A percentile compares a stretch with the other conserved stretches of the same genome.
Evolutionary conservation across 2,329 filamentous ascomycete species (phyloP).

Genomic region (Alternaria conjuncta): DNA sequence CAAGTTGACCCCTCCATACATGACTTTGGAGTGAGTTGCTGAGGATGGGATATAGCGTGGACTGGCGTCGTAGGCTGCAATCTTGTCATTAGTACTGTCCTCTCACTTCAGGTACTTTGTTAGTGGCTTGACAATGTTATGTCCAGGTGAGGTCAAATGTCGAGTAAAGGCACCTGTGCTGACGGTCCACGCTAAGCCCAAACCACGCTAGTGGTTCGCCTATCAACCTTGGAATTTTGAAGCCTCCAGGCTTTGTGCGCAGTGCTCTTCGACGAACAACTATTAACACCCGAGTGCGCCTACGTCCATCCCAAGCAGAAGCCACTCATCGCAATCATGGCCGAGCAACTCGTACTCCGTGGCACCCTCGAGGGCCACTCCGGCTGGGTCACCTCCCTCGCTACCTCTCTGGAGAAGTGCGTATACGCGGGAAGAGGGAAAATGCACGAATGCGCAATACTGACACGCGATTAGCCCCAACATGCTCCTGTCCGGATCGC

Average conservation of each 20-base stretch:
- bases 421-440: constrained; percentile 16
- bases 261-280: constrained; percentile 19
- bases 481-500: constrained; percentile 97
- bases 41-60: not conserved
- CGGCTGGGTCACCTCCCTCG: constrained; percentile 99
- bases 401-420: constrained; percentile 97
- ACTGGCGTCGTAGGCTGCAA: too few relatives aligned
- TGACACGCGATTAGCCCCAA: constrained; percentile 73
- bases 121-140: not conserved
- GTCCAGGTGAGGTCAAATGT: not conserved
- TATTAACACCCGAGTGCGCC: constrained; percentile 38
- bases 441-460: constrained; percentile 28
- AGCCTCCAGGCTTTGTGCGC: constrained; percentile 5
- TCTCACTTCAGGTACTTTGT: not conserved
- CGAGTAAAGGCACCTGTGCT: not conserved
- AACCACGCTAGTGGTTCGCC: constrained; percentile 6
- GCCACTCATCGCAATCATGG: constrained; percentile 65
- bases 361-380: constrained; percentile 98
- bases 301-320: constrained; percentile 42
- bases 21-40: not conserved
- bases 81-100: not conserved
- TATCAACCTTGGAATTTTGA: constrained; percentile 15
- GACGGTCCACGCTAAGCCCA: not conserved
- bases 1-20: not conserved
- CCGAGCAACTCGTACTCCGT: constrained; percentile 94